Evolutionary conservation across 1,284 basidiomycete genomes (phyloP).

Genomic region (Prillingera fragicola): DNA sequence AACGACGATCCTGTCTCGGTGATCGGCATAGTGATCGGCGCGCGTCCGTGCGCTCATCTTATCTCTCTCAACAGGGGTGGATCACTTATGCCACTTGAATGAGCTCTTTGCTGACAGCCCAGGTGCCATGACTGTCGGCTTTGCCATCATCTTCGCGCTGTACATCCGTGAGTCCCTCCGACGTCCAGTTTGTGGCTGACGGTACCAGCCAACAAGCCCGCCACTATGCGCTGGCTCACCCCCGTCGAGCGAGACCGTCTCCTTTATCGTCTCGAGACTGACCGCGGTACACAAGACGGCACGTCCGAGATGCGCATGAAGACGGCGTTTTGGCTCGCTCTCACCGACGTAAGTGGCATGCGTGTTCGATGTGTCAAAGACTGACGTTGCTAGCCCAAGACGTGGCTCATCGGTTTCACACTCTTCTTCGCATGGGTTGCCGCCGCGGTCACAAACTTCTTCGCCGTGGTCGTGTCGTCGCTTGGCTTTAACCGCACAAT

Average conservation of each 20-base stretch:
- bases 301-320: conserved; percentile 25
- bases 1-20: neutral
- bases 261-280: conserved; percentile 34
- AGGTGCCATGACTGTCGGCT: conserved; percentile 27
- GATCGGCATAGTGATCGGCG: too few species aligned
- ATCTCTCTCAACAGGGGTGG: too few species aligned
- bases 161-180: conserved; percentile 25
- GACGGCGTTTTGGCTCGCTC: conserved; percentile 29
- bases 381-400: conserved; percentile 21
- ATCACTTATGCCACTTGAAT: too few species aligned
- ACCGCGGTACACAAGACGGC: conserved; percentile 32
- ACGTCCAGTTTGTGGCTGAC: too few species aligned
- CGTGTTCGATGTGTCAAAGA: too few species aligned
- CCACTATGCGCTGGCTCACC: conserved; percentile 30
- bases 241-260: conserved; percentile 30
- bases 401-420: conserved; percentile 27
- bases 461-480: conserved; percentile 35
- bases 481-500: conserved; percentile 40
- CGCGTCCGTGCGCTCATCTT: too few species aligned
- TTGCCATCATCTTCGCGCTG: conserved; percentile 20
- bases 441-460: conserved; percentile 39
- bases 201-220: conserved; percentile 34
- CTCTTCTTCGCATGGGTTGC: conserved; percentile 28
- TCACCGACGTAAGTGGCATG: conserved; percentile 22
- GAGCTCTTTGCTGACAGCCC: too few species aligned